Evolutionary conservation across 2,329 filamentous ascomycete species (phyloP), one percentile per base, ranked within the genome.

Genomic region (Pseudonectria foliicola): DNA sequence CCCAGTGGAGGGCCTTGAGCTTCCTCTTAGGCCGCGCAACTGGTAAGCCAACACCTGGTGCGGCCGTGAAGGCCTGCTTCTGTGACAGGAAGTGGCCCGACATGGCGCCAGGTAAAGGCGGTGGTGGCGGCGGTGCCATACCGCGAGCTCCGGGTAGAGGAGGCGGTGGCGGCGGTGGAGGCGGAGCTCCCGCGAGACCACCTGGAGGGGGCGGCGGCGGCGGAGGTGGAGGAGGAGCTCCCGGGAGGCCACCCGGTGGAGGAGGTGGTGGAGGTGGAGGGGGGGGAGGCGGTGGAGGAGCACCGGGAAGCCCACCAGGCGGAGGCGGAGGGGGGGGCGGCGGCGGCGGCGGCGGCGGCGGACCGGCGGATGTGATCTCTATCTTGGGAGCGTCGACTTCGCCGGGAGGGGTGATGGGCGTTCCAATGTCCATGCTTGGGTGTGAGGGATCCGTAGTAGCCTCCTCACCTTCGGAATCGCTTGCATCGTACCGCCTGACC

Each of bases 1-100:
- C 92, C 90, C 92, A 96, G 67, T 98, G 92, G 49, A 98, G 73
- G 39, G 90, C 90, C 77, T 98, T 98, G 62, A 98, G 86, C 72
- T 96, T 98, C 79, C 95, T 96, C 76, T 95, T 96, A 14, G 92
- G 88, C 50, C 90, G 73, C 34, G 88, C 85, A 41, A 88, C 84
- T 25, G 86, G 82, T 51, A 94, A 65, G 28, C 82, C 78, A 48
- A 86, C 70, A 7, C 77, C 74, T 14, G 62, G 53, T 10, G 77
- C 64, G 11, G 71, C 55, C 13, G 67, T 63, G 41, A 75, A 73
- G 38, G 69, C 68, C 23, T 73, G 69, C 46, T 77, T 70, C 45
- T 81, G 75, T 31, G 80, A 73, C 43, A 95, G 64, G 65, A 84
- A 95, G 43, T 86, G 81, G 7, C 85, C 85, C 37, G 82, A 80